A percentile compares a stretch with the other conserved stretches of the same genome.
Evolutionary conservation across 371 early-diverging fungal genomes (phyloP).

Genomic region (Mucor ambiguus): DNA sequence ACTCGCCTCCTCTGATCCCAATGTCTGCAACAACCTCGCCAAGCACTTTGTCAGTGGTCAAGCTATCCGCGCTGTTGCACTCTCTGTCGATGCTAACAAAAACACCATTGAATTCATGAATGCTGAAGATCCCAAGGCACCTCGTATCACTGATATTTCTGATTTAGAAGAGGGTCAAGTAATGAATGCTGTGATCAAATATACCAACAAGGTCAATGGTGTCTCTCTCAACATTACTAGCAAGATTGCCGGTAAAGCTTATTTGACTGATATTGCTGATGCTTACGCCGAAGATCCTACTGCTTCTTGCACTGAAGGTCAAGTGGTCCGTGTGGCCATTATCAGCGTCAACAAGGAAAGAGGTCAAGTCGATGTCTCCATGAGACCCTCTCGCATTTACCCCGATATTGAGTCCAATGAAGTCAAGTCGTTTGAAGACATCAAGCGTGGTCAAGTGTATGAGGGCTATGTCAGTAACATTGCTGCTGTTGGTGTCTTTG

Average conservation of each 20-base stretch:
- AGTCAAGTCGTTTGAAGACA: conserved; percentile 49
- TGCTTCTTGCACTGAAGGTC: conserved; percentile 45
- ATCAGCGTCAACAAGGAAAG: conserved; percentile 50
- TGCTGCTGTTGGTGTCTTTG: conserved; percentile 75
- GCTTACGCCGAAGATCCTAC: conserved; percentile 53
- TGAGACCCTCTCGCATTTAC: conserved; percentile 56
- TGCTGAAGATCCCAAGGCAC: conserved; percentile 32
- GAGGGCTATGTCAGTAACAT: conserved; percentile 78
- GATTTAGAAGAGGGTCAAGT: conserved; percentile 54
- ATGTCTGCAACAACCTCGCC: conserved; percentile 43
- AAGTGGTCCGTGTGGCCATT: conserved; percentile 58
- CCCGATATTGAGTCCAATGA: conserved; percentile 40
- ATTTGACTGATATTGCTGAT: conserved; percentile 68
- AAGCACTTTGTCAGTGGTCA: conserved; percentile 58
- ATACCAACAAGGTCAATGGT: conserved; percentile 46
- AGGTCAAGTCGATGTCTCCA: conserved; percentile 65
- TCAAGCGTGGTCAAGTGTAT: conserved; percentile 60
- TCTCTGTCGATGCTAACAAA: conserved; percentile 49
- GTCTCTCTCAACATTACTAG: conserved; percentile 54
- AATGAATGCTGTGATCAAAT: conserved; percentile 55
- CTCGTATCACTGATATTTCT: conserved; percentile 40
- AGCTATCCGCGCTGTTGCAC: conserved; percentile 61
- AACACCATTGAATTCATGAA: conserved; percentile 36
- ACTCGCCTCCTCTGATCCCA: conserved; percentile 50
- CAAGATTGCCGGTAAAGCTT: conserved; percentile 60